Conservation (phyloP, 106 monocot species). For the Dioscorea dumetorum region DNA sequence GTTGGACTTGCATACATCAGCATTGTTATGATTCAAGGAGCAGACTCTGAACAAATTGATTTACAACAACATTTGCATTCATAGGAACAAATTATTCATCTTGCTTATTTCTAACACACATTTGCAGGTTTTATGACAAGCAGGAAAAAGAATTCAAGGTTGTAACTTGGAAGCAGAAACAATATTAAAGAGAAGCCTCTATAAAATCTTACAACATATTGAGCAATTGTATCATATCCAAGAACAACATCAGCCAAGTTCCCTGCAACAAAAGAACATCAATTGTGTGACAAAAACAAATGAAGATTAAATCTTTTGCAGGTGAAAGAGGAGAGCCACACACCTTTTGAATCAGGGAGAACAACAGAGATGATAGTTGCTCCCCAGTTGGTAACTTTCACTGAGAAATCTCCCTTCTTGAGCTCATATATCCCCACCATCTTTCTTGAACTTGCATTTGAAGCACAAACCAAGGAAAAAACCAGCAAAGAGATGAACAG, state of each 20-base stretch:
- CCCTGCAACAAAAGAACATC: conserved; percentile 28
- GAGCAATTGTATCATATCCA: conserved; percentile 21
- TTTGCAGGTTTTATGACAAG: background rate
- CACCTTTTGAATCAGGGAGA: conserved; percentile 76
- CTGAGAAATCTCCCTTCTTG: conserved; percentile 71
- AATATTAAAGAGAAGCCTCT: background rate
- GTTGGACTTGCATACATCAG: no score
- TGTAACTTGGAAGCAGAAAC: background rate
- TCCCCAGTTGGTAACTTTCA: conserved; percentile 81
- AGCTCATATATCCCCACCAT: conserved; percentile 52
- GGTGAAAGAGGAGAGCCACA: background rate
- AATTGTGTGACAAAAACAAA: background rate
- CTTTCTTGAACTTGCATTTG: conserved; percentile 17
- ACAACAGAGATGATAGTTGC: conserved; percentile 72
- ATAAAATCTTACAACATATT: conserved; percentile 20
- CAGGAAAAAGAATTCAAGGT: background rate
- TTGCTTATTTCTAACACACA: no score
- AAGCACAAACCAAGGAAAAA: conserved; percentile 2
- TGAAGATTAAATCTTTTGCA: background rate
- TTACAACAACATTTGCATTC: no score
- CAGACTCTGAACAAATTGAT: no score
- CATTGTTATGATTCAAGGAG: no score
- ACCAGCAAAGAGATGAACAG: conserved; percentile 8
- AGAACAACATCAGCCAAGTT: conserved; percentile 63
- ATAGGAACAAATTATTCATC: no score